These are phyloP conservation scores for Vicia sativa DNA, from an alignment of 306 rosid species.

Conservation along the genomic window DNA sequence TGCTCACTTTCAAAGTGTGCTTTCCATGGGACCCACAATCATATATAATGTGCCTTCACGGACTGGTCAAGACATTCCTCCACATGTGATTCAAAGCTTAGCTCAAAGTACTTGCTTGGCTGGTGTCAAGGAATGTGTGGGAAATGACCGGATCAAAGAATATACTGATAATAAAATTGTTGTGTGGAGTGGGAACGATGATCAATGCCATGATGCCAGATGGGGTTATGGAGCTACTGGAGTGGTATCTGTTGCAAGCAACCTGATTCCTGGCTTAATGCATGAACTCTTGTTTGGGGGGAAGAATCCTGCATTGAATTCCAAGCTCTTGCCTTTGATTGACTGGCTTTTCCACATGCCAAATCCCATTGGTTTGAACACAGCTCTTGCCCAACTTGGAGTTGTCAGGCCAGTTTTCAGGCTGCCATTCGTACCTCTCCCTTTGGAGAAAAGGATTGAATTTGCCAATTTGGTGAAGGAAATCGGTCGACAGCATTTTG, in stretches of 20 bases:
- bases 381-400: conserved; percentile 97
- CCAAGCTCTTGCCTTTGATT: conserved; percentile 72
- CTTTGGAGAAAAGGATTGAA: conserved; percentile 67
- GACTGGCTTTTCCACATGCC: conserved; percentile 91
- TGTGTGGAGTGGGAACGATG: conserved; percentile 96
- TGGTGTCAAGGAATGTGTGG: conserved; percentile 93
- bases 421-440: conserved; percentile 92
- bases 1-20: conserved; percentile 71
- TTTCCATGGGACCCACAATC: conserved; percentile 91
- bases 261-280: conserved; percentile 85
- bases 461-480: conserved; percentile 72
- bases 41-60: conserved; percentile 90
- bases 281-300: conserved; percentile 73
- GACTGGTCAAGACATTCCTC: conserved; percentile 97
- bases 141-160: conserved; percentile 67
- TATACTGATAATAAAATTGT: conserved; percentile 67
- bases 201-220: conserved; percentile 89
- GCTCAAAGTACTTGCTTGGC: conserved; percentile 69
- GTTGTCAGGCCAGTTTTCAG: conserved; percentile 90
- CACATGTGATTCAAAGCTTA: conserved; percentile 60
- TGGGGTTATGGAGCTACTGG: conserved; percentile 95
- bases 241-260: conserved; percentile 88
- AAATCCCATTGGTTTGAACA: conserved; percentile 85
- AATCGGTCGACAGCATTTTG: conserved; percentile 84
- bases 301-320: conserved; percentile 59